phyloP scores from a whole-genome alignment of 768 basidiomycete species.

The Auriscalpium vulgare region DNA sequence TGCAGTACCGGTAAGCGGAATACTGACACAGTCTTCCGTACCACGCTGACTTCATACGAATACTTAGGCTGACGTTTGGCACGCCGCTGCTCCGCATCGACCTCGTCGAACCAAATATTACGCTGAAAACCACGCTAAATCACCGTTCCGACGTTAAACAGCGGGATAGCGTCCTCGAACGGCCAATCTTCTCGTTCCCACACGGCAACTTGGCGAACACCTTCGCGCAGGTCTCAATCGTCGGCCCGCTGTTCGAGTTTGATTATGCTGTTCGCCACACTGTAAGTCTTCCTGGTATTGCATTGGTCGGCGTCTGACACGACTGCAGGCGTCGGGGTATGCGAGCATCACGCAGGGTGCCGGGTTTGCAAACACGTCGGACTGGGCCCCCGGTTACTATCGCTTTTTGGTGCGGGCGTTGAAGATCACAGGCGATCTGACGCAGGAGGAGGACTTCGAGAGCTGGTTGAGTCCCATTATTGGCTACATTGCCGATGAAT shows the following conservation, averaged over 20 bases:
- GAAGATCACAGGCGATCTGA: too few relatives aligned
- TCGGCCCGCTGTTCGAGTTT: conserved; percentile 41
- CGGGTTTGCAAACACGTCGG: too few relatives aligned
- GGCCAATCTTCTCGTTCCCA: conserved; percentile 32
- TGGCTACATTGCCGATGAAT: too few relatives aligned
- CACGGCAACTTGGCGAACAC: conserved; percentile 24
- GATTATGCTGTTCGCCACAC: conserved; percentile 42
- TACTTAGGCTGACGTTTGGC: conserved; percentile 37
- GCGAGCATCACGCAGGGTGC: too few relatives aligned
- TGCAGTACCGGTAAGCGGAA: too few relatives aligned
- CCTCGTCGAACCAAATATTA: conserved; percentile 36
- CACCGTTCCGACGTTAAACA: conserved; percentile 11
- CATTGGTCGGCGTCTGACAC: background rate
- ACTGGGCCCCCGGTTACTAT: too few relatives aligned
- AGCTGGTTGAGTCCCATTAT: too few relatives aligned
- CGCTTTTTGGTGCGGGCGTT: too few relatives aligned
- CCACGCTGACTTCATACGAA: too few relatives aligned
- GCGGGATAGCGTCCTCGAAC: conserved; percentile 12
- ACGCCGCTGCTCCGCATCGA: conserved; percentile 39
- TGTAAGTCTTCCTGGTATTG: conserved; percentile 12
- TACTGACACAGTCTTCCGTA: too few relatives aligned
- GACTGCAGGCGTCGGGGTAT: too few relatives aligned
- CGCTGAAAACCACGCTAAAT: conserved; percentile 33
- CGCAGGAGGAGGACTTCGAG: too few relatives aligned
- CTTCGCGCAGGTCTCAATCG: conserved; percentile 28